phyloP scores from a whole-genome alignment of 1,139 yeast species.

The Taphrina pruni region DNA sequence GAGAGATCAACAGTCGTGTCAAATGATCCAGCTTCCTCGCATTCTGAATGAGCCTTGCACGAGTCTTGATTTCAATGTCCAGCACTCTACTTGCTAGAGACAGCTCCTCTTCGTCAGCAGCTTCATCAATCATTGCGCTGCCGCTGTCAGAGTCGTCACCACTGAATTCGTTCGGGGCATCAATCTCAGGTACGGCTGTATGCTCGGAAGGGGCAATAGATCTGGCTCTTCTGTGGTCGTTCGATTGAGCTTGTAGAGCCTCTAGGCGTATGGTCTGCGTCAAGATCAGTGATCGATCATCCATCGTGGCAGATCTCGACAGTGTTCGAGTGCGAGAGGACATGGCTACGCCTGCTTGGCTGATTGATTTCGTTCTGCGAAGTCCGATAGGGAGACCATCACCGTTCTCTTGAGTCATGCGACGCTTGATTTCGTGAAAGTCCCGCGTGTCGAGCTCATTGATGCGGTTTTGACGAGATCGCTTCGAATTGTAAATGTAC shows the following conservation, averaged over 20 bases:
- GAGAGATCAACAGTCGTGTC: conserved; percentile 25
- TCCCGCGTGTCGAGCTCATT: conserved; percentile 26
- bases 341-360: neutral
- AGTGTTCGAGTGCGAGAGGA: conserved; percentile 5
- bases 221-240: neutral
- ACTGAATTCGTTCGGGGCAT: neutral
- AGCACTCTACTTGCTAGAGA: conserved; percentile 6
- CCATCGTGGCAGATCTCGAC: conserved; percentile 13
- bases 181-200: neutral
- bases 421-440: conserved; percentile 19
- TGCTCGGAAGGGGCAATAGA: neutral
- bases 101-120: neutral
- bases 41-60: conserved; percentile 16
- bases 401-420: conserved; percentile 11
- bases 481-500: conserved; percentile 22
- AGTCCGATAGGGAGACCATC: conserved; percentile 1
- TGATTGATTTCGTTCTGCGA: conserved; percentile 9
- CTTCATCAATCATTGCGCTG: neutral
- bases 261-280: conserved; percentile 7
- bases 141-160: neutral
- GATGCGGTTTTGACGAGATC: conserved; percentile 18
- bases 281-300: conserved; percentile 10
- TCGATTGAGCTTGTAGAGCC: neutral
- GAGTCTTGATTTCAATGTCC: conserved; percentile 6
- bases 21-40: conserved; percentile 20